Evolutionary conservation across 1,284 basidiomycete genomes (phyloP).

Genomic region (Malassezia restricta): DNA sequence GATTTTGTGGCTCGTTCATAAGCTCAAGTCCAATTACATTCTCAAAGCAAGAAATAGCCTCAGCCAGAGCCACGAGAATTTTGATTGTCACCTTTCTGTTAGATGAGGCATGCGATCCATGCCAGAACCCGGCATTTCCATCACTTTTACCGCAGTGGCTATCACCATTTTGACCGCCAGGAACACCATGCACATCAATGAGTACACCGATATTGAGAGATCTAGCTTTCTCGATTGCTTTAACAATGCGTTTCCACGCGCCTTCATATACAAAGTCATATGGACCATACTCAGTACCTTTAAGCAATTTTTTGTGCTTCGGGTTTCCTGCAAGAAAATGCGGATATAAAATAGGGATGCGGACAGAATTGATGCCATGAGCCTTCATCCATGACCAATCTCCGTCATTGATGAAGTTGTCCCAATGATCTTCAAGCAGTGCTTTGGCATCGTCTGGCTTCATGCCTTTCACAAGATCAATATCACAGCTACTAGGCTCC

Average conservation of each 20-base stretch:
- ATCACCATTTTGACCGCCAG: conserved; percentile 53
- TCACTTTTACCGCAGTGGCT: conserved; percentile 38
- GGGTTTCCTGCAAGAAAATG: conserved; percentile 71
- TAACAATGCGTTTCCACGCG: conserved; percentile 62
- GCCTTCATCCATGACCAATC: conserved; percentile 56
- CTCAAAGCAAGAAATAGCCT: conserved; percentile 47
- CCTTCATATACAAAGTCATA: conserved; percentile 56
- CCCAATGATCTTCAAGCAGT: conserved; percentile 67
- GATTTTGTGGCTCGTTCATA: conserved; percentile 65
- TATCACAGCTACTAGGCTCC: conserved; percentile 35
- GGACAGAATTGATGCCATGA: conserved; percentile 68
- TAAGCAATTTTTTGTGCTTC: conserved; percentile 52
- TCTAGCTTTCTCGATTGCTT: conserved; percentile 57
- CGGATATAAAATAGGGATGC: conserved; percentile 57
- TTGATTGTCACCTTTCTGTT: conserved; percentile 51
- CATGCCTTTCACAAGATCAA: conserved; percentile 60
- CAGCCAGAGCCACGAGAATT: conserved; percentile 52
- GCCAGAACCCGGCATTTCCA: conserved; percentile 33
- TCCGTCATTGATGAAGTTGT: conserved; percentile 49
- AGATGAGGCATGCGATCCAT: conserved; percentile 26
- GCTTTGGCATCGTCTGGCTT: conserved; percentile 51
- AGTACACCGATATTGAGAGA: conserved; percentile 63
- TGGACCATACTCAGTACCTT: conserved; percentile 61
- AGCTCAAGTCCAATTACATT: conserved; percentile 72
- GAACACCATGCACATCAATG: conserved; percentile 56